phyloP scores from a whole-genome alignment of 441 rosid genomes.

The Daphne laureola region DNA sequence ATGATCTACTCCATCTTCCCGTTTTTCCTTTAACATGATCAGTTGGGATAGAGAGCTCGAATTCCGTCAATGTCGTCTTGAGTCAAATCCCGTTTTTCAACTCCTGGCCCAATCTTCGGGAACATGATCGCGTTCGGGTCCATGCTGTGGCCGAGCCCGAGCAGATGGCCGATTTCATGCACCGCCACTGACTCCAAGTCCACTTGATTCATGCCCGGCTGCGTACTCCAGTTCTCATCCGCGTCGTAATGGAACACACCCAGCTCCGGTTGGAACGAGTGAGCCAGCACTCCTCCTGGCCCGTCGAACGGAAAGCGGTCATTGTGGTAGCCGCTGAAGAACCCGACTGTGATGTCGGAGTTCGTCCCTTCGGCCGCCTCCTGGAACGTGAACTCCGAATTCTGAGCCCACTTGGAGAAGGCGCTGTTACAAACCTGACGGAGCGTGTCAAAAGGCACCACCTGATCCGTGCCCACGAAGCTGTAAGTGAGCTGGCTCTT shows the following conservation, averaged over 20 bases:
- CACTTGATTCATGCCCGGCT: conserved; percentile 2
- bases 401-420: conserved; percentile 4
- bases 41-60: conserved; percentile 5
- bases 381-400: conserved; percentile 6
- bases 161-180: conserved; percentile 22
- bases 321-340: conserved; percentile 5
- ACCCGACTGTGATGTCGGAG: conserved; percentile 6
- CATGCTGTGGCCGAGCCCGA: conserved; percentile 14
- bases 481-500: conserved; percentile 10
- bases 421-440: conserved; percentile 5
- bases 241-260: conserved; percentile 9
- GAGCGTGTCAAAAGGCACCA: neutral
- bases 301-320: conserved; percentile 11
- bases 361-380: neutral
- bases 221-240: conserved; percentile 11
- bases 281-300: conserved; percentile 7
- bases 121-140: conserved; percentile 14
- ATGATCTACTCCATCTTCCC: too few relatives aligned
- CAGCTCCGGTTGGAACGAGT: neutral
- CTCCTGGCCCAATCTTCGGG: neutral
- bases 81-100: conserved; percentile 6
- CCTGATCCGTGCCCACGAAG: conserved; percentile 2
- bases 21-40: too few relatives aligned
- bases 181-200: conserved; percentile 20
- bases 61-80: conserved; percentile 16